Percentiles rank a stretch among this genome's conserved stretches.
Conservation (phyloP, 108 stramenopile species). For the Schizochytrium sp. region DNA sequence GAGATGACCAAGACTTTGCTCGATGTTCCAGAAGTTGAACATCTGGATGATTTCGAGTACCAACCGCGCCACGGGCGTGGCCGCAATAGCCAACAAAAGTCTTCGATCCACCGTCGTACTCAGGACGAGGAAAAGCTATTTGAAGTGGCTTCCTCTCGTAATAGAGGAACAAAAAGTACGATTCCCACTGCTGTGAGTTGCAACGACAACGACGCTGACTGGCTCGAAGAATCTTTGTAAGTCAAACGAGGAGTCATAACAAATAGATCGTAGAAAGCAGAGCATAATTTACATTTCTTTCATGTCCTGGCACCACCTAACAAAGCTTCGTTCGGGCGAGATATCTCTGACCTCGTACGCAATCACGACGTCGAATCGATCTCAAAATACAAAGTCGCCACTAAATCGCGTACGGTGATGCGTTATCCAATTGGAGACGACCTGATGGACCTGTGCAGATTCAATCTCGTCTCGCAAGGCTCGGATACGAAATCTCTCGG, state of each 20-base stretch:
- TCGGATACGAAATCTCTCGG: background rate
- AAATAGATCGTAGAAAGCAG: too few species aligned
- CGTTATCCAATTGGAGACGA: background rate
- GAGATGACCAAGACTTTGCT: too few species aligned
- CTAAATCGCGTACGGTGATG: background rate
- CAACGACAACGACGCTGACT: background rate
- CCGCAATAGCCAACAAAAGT: too few species aligned
- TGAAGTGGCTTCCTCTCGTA: background rate
- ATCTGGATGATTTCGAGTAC: too few species aligned
- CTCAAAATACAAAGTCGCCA: background rate
- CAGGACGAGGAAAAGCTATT: background rate
- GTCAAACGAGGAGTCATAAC: too few species aligned
- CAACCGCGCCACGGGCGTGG: too few species aligned
- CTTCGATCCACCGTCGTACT: background rate
- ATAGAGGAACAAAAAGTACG: background rate
- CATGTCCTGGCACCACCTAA: too few species aligned
- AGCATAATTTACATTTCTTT: too few species aligned
- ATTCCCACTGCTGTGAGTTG: background rate
- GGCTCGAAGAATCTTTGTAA: background rate
- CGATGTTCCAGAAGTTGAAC: too few species aligned
- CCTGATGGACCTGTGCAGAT: background rate
- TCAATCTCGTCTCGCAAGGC: background rate
- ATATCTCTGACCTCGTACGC: too few species aligned
- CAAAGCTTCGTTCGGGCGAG: too few species aligned
- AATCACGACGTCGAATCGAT: background rate